These are phyloP conservation scores for Chlamydomonas asymmetrica DNA, from an alignment of 139 green algal genomes.

Conservation along the genomic window DNA sequence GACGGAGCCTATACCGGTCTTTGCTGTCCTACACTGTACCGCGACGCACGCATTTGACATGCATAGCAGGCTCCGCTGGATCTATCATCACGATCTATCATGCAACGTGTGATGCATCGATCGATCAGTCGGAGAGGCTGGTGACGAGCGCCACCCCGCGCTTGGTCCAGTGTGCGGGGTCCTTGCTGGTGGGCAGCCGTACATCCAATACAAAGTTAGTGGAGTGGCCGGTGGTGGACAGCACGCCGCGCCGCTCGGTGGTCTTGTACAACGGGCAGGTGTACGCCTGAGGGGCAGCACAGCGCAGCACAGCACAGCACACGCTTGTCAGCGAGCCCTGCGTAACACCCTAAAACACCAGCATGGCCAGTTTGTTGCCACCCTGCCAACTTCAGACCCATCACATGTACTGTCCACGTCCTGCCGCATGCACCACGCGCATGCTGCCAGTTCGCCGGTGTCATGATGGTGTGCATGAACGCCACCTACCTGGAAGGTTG, in stretches of 20 bases:
- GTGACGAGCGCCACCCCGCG: constrained; percentile 72
- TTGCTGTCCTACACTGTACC: no score
- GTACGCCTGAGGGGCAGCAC: constrained; percentile 58
- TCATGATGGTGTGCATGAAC: no score
- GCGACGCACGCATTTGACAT: no score
- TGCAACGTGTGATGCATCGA: no score
- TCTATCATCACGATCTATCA: no score
- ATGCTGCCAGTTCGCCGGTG: background rate
- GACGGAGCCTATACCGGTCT: no score
- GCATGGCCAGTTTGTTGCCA: no score
- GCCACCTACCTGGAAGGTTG: constrained; percentile 30
- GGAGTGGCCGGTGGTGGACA: constrained; percentile 81
- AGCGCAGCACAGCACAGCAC: constrained; percentile 48
- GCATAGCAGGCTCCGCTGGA: no score
- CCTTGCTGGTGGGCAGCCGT: constrained; percentile 51
- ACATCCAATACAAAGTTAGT: constrained; percentile 88
- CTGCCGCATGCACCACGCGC: no score
- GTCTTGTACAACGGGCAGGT: constrained; percentile 83
- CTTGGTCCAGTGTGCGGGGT: constrained; percentile 74
- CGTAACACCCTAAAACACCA: constrained; percentile 62
- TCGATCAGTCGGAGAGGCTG: constrained; percentile 33
- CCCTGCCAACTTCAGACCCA: background rate
- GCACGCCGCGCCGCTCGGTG: constrained; percentile 66
- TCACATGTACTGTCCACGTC: constrained; percentile 44
- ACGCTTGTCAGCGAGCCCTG: constrained; percentile 75